Base-by-base conservation (phyloP, 140 eudicot genomes). In the Ambrosia hybrid region DNA sequence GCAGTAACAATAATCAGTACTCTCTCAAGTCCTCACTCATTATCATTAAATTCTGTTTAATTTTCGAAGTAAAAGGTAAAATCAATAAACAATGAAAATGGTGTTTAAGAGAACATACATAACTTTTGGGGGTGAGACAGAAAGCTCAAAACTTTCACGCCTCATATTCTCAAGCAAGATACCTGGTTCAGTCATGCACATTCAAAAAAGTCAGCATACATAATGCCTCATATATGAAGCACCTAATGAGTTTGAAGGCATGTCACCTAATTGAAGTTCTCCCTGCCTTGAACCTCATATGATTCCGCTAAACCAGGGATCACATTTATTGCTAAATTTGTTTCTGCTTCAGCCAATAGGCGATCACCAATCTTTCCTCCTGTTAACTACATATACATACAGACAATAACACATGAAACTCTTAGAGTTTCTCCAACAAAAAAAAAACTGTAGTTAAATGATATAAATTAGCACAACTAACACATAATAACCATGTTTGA, bases 111-210 rank as follows among this genome's bases (percentile, higher is more conserved):
- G 65, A 73, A 80, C 96, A 71, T 85, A 93, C 99, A 90, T 94
- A 78, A 94, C 99, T 86, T 78, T 86, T 37, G 99, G 99, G 5
- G 99, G 99, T 26, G 99, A 94, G 79, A 94, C 94, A 56, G 97
- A 94, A 48, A 94, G 87, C 89, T 94, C 99, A 80, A 94, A 94
- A 16, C 84, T 87, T 88, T 94, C 99, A 86, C 99, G 99, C 85
- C 99, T 88, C 99, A 94, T 94, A 72, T 94, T 94, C 87, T 94
- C 99, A 51, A 94, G 94, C 79, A 94, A 78, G 77, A 94, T 94
- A 73, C 99, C 99, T 94, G 85, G 55, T 76, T 68, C 34, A 26
- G 26, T 51, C 39, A 61, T 52, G 48, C 14, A 73, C 15, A 73
- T 33, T 39, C 12, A 49, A 36, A 38, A 6, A 13, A n/a, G 68